phyloP scores from a whole-genome alignment of 2,329 filamentous ascomycete species.

The Alternaria consortialis region DNA sequence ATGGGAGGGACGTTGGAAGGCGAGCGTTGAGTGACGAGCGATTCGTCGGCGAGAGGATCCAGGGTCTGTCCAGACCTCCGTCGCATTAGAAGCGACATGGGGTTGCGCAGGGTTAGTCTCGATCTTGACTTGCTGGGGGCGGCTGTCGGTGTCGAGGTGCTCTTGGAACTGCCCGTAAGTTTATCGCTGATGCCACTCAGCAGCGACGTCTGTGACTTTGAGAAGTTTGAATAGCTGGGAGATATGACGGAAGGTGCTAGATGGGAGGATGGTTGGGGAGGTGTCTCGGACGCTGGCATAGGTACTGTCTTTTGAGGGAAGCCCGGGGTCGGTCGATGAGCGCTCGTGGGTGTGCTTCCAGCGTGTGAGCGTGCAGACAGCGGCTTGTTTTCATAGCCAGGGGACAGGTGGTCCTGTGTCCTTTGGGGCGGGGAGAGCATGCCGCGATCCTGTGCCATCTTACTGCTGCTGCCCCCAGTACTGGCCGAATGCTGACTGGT shows the following conservation, averaged over 20 bases:
- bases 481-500: conserved; percentile 21
- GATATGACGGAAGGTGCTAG: conserved; percentile 36
- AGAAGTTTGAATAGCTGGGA: conserved; percentile 38
- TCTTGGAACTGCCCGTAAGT: conserved; percentile 34
- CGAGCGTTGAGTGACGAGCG: conserved; percentile 59
- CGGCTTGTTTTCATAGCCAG: conserved; percentile 28
- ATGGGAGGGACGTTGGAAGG: conserved; percentile 57
- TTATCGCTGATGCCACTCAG: conserved; percentile 45
- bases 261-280: conserved; percentile 30
- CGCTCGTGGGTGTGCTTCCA: conserved; percentile 42
- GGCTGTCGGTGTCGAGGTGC: conserved; percentile 26
- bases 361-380: conserved; percentile 30
- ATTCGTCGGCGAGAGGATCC: conserved; percentile 59
- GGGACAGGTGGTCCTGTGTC: conserved; percentile 29
- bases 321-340: conserved; percentile 40
- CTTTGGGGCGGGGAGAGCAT: conserved; percentile 33
- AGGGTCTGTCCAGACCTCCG: conserved; percentile 64
- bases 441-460: conserved; percentile 22
- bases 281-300: conserved; percentile 24
- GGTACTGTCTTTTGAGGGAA: conserved; percentile 34
- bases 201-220: conserved; percentile 47
- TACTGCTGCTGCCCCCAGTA: conserved; percentile 13
- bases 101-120: conserved; percentile 66
- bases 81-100: conserved; percentile 67
- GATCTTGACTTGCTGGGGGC: conserved; percentile 55